Percentiles rank a stretch among this genome's conserved stretches.
Evolutionary conservation across 108 stramenopile genomes (phyloP).

Genomic region (Fragilaria crotonensis): DNA sequence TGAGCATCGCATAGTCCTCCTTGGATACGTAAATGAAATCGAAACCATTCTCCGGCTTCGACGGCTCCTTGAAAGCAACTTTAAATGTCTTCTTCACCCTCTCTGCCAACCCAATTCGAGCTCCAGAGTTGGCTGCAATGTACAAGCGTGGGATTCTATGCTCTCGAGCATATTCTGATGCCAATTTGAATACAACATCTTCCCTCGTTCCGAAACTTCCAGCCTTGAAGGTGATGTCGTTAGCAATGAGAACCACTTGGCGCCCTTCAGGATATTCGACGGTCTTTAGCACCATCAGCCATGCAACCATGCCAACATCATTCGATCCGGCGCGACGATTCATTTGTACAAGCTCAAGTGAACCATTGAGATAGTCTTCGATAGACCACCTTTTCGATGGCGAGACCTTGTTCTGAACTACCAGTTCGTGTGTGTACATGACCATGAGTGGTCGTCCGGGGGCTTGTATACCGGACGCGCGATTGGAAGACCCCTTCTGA

Average conservation of each 20-base stretch:
- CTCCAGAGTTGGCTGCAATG: constrained; percentile 94
- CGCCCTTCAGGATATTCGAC: constrained; percentile 95
- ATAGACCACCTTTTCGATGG: constrained; percentile 64
- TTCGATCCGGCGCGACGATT: constrained; percentile 89
- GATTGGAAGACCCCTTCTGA: constrained; percentile 21
- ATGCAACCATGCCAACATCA: constrained; percentile 99
- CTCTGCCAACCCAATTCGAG: constrained; percentile 97
- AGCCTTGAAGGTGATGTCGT: constrained; percentile 96
- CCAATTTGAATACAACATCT: constrained; percentile 95
- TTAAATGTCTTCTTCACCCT: constrained; percentile 87
- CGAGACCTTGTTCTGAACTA: constrained; percentile 62
- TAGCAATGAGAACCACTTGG: constrained; percentile 96
- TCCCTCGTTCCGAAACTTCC: constrained; percentile 98
- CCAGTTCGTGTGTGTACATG: constrained; percentile 89
- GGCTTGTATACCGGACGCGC: constrained; percentile 23
- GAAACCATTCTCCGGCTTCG: constrained; percentile 92
- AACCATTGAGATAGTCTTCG: constrained; percentile 71
- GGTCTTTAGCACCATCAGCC: constrained; percentile 92
- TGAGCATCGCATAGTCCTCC: constrained; percentile 72
- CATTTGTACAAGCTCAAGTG: constrained; percentile 78
- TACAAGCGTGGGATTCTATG: constrained; percentile 90
- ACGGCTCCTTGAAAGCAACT: constrained; percentile 92
- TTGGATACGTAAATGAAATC: constrained; percentile 91
- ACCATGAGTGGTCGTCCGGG: constrained; percentile 72
- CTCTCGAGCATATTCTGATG: constrained; percentile 86